phyloP scores from a whole-genome alignment of 768 basidiomycete genomes.

The Suillus subalutaceus region DNA sequence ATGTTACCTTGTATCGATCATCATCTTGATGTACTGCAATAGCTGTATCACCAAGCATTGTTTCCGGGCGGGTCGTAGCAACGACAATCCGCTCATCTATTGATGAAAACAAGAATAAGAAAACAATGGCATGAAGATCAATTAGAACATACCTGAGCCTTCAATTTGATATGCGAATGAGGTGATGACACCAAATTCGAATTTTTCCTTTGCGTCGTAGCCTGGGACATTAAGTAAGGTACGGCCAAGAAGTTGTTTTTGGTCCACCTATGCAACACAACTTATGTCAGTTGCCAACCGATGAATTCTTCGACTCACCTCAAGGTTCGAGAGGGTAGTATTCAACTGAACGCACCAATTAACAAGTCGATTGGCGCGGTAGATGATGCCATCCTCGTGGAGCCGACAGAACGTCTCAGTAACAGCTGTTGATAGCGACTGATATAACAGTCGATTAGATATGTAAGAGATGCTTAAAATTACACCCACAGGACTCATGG shows the following conservation, averaged over 20 bases:
- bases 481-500: constrained; percentile 80
- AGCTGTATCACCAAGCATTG: constrained; percentile 97
- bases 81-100: constrained; percentile 89
- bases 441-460: constrained; percentile 11
- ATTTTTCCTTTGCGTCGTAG: constrained; percentile 92
- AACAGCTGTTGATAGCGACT: constrained; percentile 85
- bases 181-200: constrained; percentile 95
- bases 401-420: constrained; percentile 88
- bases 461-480: background rate
- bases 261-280: constrained; percentile 68
- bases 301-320: constrained; percentile 51
- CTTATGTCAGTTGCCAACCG: background rate
- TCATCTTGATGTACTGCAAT: constrained; percentile 97
- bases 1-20: constrained; percentile 72
- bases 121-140: background rate
- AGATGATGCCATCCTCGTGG: constrained; percentile 89
- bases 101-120: background rate
- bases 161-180: constrained; percentile 96
- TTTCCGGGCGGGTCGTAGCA: constrained; percentile 97
- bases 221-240: constrained; percentile 91
- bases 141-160: constrained; percentile 60
- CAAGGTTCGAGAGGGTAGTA: constrained; percentile 97
- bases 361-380: constrained; percentile 94
- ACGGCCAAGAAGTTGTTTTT: constrained; percentile 83
- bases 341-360: constrained; percentile 98